phyloP scores from a whole-genome alignment of 140 eudicot genomes.

The Anethum foeniculum region DNA sequence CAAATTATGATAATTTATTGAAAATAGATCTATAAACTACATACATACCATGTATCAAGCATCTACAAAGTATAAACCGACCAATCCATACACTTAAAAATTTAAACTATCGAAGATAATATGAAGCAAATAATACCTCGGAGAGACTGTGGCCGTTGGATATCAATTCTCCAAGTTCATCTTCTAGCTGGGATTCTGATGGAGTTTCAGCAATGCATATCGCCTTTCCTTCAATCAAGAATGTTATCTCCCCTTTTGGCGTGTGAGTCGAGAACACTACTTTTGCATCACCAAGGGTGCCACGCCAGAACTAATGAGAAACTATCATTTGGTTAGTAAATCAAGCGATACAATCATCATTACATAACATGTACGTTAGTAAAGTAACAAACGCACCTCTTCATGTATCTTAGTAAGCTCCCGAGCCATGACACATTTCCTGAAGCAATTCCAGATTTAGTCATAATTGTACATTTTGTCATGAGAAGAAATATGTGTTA shows the following conservation, averaged over 20 bases:
- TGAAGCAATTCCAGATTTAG: conserved; percentile 21
- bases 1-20: not conserved
- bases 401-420: conserved; percentile 96
- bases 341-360: not conserved
- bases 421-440: conserved; percentile 93
- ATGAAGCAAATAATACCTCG: conserved; percentile 29
- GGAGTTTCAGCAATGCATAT: conserved; percentile 36
- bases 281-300: conserved; percentile 63
- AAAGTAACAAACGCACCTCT: conserved; percentile 37
- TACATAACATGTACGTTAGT: not conserved
- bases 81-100: no score
- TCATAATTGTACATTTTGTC: not conserved
- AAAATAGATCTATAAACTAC: not conserved
- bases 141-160: conserved; percentile 82
- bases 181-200: conserved; percentile 62
- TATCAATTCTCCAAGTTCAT: conserved; percentile 50
- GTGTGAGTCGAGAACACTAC: conserved; percentile 44
- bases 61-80: not conserved
- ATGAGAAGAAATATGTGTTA: not conserved
- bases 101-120: not conserved
- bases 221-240: conserved; percentile 69
- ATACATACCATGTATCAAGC: not conserved
- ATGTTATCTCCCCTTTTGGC: conserved; percentile 90
- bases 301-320: conserved; percentile 74
- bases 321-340: not conserved